phyloP scores from a whole-genome alignment of 1,284 basidiomycete species.

The Kwoniella shivajii region DNA sequence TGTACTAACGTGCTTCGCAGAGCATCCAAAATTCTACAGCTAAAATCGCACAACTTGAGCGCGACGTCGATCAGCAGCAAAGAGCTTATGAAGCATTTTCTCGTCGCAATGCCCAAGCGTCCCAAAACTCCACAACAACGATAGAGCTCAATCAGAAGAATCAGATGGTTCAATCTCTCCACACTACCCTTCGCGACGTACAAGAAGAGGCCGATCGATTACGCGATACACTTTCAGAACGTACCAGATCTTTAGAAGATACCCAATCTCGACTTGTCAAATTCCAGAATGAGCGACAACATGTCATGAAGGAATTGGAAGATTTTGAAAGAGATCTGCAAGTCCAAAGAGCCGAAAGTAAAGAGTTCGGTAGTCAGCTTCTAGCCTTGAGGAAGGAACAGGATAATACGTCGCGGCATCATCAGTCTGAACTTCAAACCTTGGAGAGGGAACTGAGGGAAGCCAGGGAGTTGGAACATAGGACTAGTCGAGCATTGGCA shows the following conservation, averaged over 20 bases:
- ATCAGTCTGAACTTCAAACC: conserved; percentile 4
- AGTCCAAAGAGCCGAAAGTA: conserved; percentile 59
- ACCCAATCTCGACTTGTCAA: conserved; percentile 21
- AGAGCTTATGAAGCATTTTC: conserved; percentile 20
- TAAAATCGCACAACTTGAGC: conserved; percentile 21
- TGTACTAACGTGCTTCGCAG: conserved; percentile 10
- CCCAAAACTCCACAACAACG: conserved; percentile 14
- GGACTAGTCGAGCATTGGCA: conserved; percentile 20
- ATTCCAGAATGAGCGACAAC: conserved; percentile 24
- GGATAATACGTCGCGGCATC: background rate
- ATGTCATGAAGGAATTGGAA: conserved; percentile 31
- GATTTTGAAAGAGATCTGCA: conserved; percentile 43
- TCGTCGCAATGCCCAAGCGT: conserved; percentile 10
- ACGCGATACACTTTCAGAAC: conserved; percentile 16
- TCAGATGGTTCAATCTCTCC: conserved; percentile 17
- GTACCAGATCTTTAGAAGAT: conserved; percentile 13
- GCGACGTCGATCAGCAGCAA: conserved; percentile 19
- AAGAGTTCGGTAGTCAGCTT: conserved; percentile 59
- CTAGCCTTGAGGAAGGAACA: conserved; percentile 58
- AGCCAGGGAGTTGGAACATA: conserved; percentile 17
- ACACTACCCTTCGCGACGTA: conserved; percentile 19
- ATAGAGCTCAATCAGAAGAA: conserved; percentile 26
- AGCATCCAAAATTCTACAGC: conserved; percentile 12
- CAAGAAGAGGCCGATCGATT: conserved; percentile 16
- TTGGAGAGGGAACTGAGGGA: conserved; percentile 19